Evolutionary conservation across 116 monocot genomes (phyloP).

Genomic region (Zostera marina): DNA sequence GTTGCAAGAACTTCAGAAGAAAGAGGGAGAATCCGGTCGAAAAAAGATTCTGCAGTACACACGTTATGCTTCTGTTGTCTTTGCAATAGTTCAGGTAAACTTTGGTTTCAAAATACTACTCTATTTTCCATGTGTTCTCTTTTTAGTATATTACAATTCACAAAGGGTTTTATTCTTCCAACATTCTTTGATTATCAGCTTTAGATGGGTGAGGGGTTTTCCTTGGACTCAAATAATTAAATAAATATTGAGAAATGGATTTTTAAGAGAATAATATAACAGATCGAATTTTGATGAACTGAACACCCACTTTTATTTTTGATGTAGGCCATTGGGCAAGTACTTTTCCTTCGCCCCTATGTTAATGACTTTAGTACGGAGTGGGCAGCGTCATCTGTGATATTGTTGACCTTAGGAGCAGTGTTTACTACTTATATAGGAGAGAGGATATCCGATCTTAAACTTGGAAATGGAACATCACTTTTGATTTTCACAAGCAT

Average conservation of each 20-base stretch:
- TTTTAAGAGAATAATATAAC: too few relatives aligned
- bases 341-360: constrained; percentile 77
- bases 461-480: constrained; percentile 99
- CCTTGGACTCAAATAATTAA: too few relatives aligned
- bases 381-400: constrained; percentile 71
- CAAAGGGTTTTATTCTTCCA: too few relatives aligned
- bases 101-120: background rate
- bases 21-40: constrained; percentile 94
- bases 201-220: too few relatives aligned
- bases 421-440: constrained; percentile 88
- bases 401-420: constrained; percentile 81
- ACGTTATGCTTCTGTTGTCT: constrained; percentile 93
- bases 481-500: constrained; percentile 97
- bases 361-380: constrained; percentile 83
- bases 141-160: too few relatives aligned
- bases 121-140: too few relatives aligned
- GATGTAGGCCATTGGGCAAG: constrained; percentile 85
- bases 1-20: constrained; percentile 96
- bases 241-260: too few relatives aligned
- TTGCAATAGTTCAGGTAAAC: constrained; percentile 91
- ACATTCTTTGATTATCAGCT: too few relatives aligned
- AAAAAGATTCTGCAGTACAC: constrained; percentile 97
- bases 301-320: constrained; percentile 1
- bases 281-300: background rate
- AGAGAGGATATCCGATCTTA: constrained; percentile 93